A percentile compares a stretch with the other conserved stretches of the same genome.
Conservation (phyloP, 805 yeast genomes). For the Metschnikowia anglica region DNA sequence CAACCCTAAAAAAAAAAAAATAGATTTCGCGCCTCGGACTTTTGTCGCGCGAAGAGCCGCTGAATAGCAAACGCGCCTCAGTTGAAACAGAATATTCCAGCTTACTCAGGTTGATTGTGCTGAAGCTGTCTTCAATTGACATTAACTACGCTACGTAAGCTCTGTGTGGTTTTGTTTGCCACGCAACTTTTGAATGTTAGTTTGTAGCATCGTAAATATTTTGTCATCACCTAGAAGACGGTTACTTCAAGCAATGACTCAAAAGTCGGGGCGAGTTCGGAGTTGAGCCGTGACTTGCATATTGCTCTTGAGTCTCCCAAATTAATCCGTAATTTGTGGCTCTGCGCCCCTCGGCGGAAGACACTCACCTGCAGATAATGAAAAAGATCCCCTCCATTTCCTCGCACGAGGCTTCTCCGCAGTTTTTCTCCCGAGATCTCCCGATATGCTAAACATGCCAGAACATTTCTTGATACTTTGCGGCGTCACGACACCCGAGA, state of each 20-base stretch:
- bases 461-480: too few species aligned
- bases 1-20: slow-evolving; percentile 4
- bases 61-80: not conserved
- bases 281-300: slow-evolving; percentile 20
- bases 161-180: too few species aligned
- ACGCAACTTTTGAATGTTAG: too few species aligned
- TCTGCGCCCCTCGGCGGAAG: slow-evolving; percentile 6
- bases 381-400: slow-evolving; percentile 7
- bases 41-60: slow-evolving; percentile 11
- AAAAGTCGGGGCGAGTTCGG: slow-evolving; percentile 19
- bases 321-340: slow-evolving; percentile 12
- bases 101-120: too few species aligned
- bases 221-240: slow-evolving; percentile 3
- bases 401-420: slow-evolving; percentile 11
- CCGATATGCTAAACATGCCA: slow-evolving; percentile 1
- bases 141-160: too few species aligned
- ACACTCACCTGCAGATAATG: slow-evolving; percentile 11
- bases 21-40: slow-evolving; percentile 6
- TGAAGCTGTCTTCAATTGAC: too few species aligned
- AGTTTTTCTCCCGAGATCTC: slow-evolving; percentile 10
- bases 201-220: not conserved
- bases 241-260: slow-evolving; percentile 13
- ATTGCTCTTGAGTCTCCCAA: slow-evolving; percentile 4
- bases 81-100: too few species aligned
- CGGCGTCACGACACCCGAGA: not conserved